Conservation (phyloP, 345 rosid genomes). For the Erucastrum elatum region DNA sequence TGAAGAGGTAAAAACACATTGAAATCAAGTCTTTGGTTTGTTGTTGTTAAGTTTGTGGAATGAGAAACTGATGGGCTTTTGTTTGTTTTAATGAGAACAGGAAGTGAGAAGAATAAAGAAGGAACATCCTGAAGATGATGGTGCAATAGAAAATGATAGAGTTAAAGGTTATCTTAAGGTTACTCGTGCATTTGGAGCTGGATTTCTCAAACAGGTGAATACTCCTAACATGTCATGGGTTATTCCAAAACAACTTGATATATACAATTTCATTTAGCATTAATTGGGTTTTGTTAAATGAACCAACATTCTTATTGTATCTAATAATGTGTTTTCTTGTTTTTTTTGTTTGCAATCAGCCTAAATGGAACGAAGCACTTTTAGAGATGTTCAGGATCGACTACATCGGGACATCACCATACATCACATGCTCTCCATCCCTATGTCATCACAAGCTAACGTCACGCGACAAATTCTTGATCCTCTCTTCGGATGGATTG, state of each 20-base stretch:
- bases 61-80: background rate
- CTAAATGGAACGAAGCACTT: slow-evolving; percentile 86
- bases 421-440: slow-evolving; percentile 74
- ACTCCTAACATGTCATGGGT: background rate
- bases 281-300: background rate
- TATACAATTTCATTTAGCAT: background rate
- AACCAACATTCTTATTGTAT: background rate
- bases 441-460: slow-evolving; percentile 68
- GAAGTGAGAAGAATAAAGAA: slow-evolving; percentile 76
- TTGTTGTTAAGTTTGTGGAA: background rate
- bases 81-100: slow-evolving; percentile 38
- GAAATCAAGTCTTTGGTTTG: background rate
- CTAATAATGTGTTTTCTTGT: background rate
- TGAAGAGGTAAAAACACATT: slow-evolving; percentile 57
- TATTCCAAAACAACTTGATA: background rate
- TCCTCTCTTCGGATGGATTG: slow-evolving; percentile 92
- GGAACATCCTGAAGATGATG: slow-evolving; percentile 81
- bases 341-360: slow-evolving; percentile 42
- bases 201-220: slow-evolving; percentile 68
- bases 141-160: slow-evolving; percentile 71
- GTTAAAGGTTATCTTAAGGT: slow-evolving; percentile 71
- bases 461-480: slow-evolving; percentile 68
- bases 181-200: slow-evolving; percentile 62
- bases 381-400: slow-evolving; percentile 87
- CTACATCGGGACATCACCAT: slow-evolving; percentile 76